Evolutionary conservation across 78 protist genomes (phyloP).

Genomic region (Isochrysis galbana): DNA sequence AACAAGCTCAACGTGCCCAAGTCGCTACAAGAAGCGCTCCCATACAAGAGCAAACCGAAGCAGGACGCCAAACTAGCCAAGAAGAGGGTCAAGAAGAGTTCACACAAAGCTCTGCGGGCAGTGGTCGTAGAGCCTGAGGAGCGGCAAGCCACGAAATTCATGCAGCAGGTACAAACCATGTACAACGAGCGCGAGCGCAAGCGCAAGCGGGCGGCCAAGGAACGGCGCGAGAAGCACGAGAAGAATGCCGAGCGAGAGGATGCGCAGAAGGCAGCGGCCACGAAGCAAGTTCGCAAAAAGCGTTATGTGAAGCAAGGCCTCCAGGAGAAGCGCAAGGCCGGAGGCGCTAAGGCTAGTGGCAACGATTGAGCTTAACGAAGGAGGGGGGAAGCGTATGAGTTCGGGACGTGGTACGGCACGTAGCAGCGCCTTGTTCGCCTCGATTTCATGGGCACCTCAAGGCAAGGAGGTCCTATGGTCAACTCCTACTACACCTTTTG

Average conservation of each 20-base stretch:
- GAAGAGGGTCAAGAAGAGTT: neutral
- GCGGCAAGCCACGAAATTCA: neutral
- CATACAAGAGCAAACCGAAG: conserved; percentile 71
- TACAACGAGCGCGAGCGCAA: neutral
- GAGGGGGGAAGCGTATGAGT: no score
- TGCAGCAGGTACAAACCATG: conserved; percentile 28
- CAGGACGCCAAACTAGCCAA: neutral
- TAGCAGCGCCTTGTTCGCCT: no score
- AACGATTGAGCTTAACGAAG: neutral
- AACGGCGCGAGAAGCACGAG: neutral
- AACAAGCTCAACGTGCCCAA: conserved; percentile 61
- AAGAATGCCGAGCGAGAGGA: neutral
- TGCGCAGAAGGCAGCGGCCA: neutral
- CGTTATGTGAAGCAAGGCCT: neutral
- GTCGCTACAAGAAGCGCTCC: conserved; percentile 60
- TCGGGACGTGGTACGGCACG: no score
- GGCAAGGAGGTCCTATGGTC: no score
- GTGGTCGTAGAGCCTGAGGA: conserved; percentile 54
- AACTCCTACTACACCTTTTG: no score
- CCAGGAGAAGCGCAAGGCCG: neutral
- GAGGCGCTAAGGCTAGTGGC: neutral
- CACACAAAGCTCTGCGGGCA: conserved; percentile 13
- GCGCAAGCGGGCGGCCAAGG: neutral
- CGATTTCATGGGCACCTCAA: no score
- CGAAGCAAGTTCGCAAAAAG: neutral